Base-by-base conservation (phyloP, 768 basidiomycete genomes). In the Galerina sulciceps region DNA sequence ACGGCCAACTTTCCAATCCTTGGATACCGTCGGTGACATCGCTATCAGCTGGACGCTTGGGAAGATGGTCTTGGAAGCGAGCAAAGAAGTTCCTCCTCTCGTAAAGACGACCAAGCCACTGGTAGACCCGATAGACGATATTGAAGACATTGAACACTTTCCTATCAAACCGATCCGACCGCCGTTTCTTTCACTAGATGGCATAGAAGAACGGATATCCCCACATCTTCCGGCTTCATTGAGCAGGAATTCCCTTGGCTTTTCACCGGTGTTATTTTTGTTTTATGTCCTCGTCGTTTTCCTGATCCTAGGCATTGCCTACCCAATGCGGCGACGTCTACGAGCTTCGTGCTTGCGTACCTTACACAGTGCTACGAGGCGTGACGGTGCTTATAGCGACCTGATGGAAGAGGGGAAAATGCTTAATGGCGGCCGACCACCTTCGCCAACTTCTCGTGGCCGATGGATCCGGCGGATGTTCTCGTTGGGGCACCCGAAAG, bases 11-110 rank as follows among this genome's bases (percentile, higher is more conserved):
- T 98, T 99, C 75, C 97, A 98, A 74, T 93, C 90, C 40, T 78
- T 96, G 75, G 94, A 98, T 71, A 85, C 87, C n/a, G 90, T 99
- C 31, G 89, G 87, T 36, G 93, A 91, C 67, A 93, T 96, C 38
- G 94, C 95, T 43, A 94, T 99, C 67, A 94, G 87, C 66, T 99
- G 97, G 97, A 98, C 97, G 4, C 81, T 99, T 35, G 97, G 97
- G 23, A 99, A 98, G 73, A 99, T 99, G 96, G 96, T 99, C 0
- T 82, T 98, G 23, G 96, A 99, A 74, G 97, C 97, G 23, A 94
- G 93, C 76, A 92, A 91, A 62, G 91, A 92, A 70, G 85, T 94
- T 6, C 83, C 85, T 3, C 74, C 80, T 42, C 63, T 71, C 15
- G 71, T 73, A 11, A 79, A 79, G 53, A 66, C 75, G 3, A 73